phyloP scores from a whole-genome alignment of 2,329 filamentous ascomycete genomes.

The Apiospora rasikravindrae region DNA sequence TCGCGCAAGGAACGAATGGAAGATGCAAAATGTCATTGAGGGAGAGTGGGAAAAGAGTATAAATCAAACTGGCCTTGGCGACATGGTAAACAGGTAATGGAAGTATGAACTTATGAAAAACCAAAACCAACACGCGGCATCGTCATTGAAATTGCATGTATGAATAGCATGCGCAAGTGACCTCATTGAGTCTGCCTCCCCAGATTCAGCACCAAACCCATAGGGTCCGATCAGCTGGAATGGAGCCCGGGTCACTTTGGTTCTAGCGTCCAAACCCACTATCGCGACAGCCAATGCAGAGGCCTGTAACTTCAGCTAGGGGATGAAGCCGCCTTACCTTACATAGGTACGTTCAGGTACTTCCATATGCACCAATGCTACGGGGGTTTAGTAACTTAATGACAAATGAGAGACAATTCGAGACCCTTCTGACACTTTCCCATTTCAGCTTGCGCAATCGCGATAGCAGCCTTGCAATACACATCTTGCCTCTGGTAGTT shows the following conservation, averaged over 20 bases:
- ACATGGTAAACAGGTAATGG: not conserved
- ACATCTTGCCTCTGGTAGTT: not conserved
- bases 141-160: conserved; percentile 8
- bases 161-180: not conserved
- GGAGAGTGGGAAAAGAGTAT: not conserved
- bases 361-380: not conserved
- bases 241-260: not conserved
- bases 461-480: conserved; percentile 20
- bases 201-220: conserved; percentile 11
- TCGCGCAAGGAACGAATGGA: not conserved
- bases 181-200: conserved; percentile 17
- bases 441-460: conserved; percentile 20
- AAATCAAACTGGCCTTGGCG: not conserved
- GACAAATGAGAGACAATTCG: conserved; percentile 20
- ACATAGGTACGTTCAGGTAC: not conserved
- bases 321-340: not conserved
- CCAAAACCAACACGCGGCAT: not conserved
- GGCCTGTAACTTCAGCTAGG: not conserved
- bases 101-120: not conserved
- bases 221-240: conserved; percentile 12
- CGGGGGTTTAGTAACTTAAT: not conserved
- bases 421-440: conserved; percentile 21
- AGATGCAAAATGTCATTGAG: not conserved
- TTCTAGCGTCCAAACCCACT: conserved; percentile 20
- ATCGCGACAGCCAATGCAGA: conserved; percentile 1